Base-by-base conservation (phyloP, 495 filamentous ascomycete genomes). In the Aspergillus diversus region DNA sequence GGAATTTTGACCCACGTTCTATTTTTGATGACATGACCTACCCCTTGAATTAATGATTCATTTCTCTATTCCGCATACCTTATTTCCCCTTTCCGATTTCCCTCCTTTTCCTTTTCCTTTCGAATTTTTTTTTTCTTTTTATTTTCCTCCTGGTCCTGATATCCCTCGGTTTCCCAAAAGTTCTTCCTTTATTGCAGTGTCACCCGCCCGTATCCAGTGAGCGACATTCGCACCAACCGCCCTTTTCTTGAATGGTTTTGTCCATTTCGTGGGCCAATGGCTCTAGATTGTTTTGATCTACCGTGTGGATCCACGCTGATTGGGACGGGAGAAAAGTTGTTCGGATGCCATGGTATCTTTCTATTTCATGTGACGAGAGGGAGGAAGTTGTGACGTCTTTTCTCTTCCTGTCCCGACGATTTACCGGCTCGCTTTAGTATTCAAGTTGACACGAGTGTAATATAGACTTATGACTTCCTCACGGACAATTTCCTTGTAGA, bases 161-260 rank as follows among this genome's bases (percentile, higher is more conserved):
- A 81, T 81, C 79, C 79, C 77, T 78, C 73, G 72, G 71, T 76
- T 81, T 73, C 60, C 71, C 70, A 77, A 79, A 80, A 77, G 75
- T 78, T 75, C 65, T 74, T 75, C 68, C 70, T 65, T 76, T 77
- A 73, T 50, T 9, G 74, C 71, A 70, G 71, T 72, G 67, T 71
- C 71, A 71, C 70, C 71, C 71, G 65, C 63, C 64, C 69, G 69
- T 75, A 66, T 73, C 67, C 71, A 74, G 72, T 73, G 69, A 75
- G 75, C 69, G 70, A 74, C 68, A 71, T 74, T 71, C 64, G 61
- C 65, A 66, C 71, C 66, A 65, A 61, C 43, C 59, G 34, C 35
- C 50, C 59, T 60, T 43, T 43, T 34, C n/a, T 12, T 35, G 55
- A 21, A 17, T 43, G 60, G 47, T 39, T 31, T 15, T 31, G 27